Evolutionary conservation across 2,329 filamentous ascomycete species (phyloP).

Genomic region (Cytospora mali): DNA sequence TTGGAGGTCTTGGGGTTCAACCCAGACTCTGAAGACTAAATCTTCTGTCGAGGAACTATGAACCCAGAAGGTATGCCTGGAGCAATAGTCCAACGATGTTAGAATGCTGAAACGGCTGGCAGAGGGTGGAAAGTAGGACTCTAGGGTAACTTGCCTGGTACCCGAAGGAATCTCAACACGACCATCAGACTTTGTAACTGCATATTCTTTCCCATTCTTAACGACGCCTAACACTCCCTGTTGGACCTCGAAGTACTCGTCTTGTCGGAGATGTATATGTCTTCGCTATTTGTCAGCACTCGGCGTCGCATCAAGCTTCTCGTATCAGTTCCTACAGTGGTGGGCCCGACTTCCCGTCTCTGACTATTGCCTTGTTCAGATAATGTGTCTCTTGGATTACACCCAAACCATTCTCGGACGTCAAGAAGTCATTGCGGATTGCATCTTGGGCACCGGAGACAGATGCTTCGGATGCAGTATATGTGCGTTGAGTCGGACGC

Average conservation of each 20-base stretch:
- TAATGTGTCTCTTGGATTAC: constrained; percentile 19
- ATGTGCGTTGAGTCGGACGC: constrained; percentile 17
- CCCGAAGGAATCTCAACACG: constrained; percentile 6
- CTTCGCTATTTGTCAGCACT: neutral
- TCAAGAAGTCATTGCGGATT: constrained; percentile 11
- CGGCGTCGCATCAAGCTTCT: too few relatives aligned
- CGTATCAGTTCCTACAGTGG: constrained; percentile 14
- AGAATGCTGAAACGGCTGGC: too few relatives aligned
- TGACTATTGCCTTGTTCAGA: constrained; percentile 5
- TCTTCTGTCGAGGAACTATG: constrained; percentile 14
- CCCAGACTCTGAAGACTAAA: constrained; percentile 23
- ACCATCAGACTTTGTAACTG: constrained; percentile 13
- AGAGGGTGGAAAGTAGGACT: too few relatives aligned
- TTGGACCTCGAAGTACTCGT: constrained; percentile 23
- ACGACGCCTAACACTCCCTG: constrained; percentile 22
- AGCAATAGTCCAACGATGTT: too few relatives aligned
- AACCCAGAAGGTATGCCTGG: constrained; percentile 21
- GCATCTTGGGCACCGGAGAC: neutral
- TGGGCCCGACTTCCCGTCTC: constrained; percentile 17
- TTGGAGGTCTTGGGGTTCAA: constrained; percentile 23
- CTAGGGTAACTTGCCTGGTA: constrained; percentile 7
- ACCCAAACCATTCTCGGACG: neutral
- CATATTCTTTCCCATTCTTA: constrained; percentile 13
- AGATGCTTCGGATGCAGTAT: constrained; percentile 5
- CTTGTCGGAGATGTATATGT: constrained; percentile 24